Evolutionary conservation across 2,329 filamentous ascomycete genomes (phyloP).

Genomic region (Aspergillus oerlinghausenensis): DNA sequence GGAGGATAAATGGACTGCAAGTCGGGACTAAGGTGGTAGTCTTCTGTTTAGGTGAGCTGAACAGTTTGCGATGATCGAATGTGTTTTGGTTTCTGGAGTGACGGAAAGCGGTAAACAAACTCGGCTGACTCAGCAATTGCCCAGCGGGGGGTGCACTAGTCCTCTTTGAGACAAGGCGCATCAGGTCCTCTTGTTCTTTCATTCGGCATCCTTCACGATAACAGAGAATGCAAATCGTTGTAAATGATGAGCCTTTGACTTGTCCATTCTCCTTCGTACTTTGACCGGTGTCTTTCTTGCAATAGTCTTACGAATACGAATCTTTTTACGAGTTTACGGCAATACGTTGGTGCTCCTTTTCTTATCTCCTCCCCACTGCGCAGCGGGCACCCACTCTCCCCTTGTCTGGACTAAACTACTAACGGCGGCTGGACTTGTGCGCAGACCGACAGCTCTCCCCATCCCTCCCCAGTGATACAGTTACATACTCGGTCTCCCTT

Average conservation of each 20-base stretch:
- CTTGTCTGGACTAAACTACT: background rate
- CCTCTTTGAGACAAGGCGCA: constrained; percentile 11
- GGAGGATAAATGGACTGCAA: background rate
- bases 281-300: background rate
- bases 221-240: background rate
- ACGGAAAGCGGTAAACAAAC: constrained; percentile 32
- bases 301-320: background rate
- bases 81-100: constrained; percentile 26
- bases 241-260: background rate
- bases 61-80: background rate
- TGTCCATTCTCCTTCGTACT: background rate
- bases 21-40: background rate
- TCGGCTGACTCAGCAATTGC: constrained; percentile 23
- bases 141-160: constrained; percentile 10
- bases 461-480: background rate
- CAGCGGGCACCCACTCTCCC: constrained; percentile 1
- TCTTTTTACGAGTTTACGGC: background rate
- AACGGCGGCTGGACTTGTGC: constrained; percentile 1
- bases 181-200: constrained; percentile 8
- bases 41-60: background rate
- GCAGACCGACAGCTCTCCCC: constrained; percentile 8
- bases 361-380: background rate
- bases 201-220: background rate
- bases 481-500: constrained; percentile 2
- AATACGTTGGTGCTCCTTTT: background rate